Evolutionary conservation across 805 yeast genomes (phyloP).

Genomic region (Maudiozyma turicensis): DNA sequence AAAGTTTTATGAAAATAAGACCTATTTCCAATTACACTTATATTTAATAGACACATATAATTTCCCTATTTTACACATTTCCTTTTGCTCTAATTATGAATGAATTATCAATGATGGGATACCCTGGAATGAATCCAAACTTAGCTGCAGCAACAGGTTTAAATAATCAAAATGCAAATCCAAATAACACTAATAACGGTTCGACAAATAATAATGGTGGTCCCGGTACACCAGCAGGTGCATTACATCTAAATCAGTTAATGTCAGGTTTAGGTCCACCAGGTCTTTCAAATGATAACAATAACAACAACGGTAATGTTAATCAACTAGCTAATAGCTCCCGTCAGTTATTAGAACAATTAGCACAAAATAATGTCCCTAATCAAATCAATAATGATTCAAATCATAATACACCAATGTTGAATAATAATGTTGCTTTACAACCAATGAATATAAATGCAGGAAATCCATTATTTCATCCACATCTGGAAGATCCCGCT

Average conservation of each 20-base stretch:
- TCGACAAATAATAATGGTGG: not conserved
- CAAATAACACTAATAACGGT: not conserved
- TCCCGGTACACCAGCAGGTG: constrained; percentile 7
- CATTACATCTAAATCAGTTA: constrained; percentile 6
- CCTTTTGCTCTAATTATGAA: constrained; percentile 10
- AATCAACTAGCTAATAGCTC: constrained; percentile 30
- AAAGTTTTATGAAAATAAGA: too few species aligned
- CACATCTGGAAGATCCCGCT: constrained; percentile 27
- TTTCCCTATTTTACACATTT: not conserved
- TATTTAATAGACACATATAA: not conserved
- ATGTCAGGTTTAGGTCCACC: constrained; percentile 19
- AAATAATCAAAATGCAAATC: not conserved
- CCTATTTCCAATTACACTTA: not conserved
- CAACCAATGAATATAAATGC: constrained; percentile 13
- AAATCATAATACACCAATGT: not conserved
- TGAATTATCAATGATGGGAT: constrained; percentile 22
- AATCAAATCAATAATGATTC: not conserved
- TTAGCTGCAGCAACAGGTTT: not conserved
- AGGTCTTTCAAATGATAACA: constrained; percentile 12
- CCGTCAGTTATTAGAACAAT: constrained; percentile 18
- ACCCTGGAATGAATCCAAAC: constrained; percentile 15
- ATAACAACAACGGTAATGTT: not conserved
- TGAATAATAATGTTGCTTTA: not conserved
- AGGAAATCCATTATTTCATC: constrained; percentile 28
- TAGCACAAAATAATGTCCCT: constrained; percentile 5